Percentiles rank a stretch among this genome's conserved stretches.
phyloP scores from a whole-genome alignment of 2,329 filamentous ascomycete species.

The Polychaeton citri region DNA sequence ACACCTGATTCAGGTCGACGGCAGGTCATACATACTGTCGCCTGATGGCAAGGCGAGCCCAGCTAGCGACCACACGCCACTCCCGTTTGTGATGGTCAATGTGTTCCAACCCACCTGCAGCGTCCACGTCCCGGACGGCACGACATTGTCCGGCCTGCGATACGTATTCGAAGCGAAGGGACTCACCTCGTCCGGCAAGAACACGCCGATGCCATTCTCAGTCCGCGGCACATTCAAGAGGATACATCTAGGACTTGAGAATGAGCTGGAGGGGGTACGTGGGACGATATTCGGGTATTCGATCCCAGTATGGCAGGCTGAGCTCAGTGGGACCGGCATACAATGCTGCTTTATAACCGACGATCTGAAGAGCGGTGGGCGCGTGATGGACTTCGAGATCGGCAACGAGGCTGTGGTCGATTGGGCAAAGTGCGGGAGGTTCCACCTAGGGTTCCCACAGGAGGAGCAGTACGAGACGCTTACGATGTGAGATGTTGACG shows the following conservation, averaged over 20 bases:
- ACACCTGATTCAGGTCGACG: constrained; percentile 24
- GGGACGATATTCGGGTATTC: constrained; percentile 29
- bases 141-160: constrained; percentile 12
- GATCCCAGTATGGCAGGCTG: constrained; percentile 27
- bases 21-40: constrained; percentile 20
- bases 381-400: constrained; percentile 25
- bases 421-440: constrained; percentile 28
- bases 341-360: constrained; percentile 25
- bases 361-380: constrained; percentile 21
- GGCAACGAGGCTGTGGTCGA: constrained; percentile 20
- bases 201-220: constrained; percentile 28
- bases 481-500: constrained; percentile 6
- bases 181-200: constrained; percentile 13
- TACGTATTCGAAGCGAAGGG: constrained; percentile 12
- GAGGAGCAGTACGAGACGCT: constrained; percentile 28
- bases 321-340: constrained; percentile 25
- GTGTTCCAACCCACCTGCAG: constrained; percentile 24
- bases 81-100: constrained; percentile 30
- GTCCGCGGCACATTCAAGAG: constrained; percentile 23
- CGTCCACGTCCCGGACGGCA: constrained; percentile 13
- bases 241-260: constrained; percentile 18
- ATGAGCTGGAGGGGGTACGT: constrained; percentile 18
- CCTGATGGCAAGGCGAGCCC: constrained; percentile 17
- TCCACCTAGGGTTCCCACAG: constrained; percentile 30
- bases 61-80: constrained; percentile 20